Evolutionary conservation across 2,329 filamentous ascomycete genomes (phyloP).

Genomic region (Apiospora pterosperma): DNA sequence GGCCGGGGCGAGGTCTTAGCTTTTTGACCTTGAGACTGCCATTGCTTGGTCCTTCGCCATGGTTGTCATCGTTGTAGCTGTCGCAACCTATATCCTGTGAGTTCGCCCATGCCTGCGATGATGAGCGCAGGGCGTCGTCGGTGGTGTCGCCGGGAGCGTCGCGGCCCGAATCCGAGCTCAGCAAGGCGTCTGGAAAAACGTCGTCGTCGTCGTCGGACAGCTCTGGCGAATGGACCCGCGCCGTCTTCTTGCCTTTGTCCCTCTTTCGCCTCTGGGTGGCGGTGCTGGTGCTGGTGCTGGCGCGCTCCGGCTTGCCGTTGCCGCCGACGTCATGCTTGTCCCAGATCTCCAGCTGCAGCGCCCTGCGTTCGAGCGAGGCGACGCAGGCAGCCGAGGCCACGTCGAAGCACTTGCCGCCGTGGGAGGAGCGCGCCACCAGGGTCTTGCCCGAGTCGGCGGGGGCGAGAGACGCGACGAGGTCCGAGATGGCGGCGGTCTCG

Average conservation of each 20-base stretch:
- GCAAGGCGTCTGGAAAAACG: too few relatives aligned
- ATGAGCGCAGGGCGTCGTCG: neutral
- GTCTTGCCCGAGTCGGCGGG: slow-evolving; percentile 6
- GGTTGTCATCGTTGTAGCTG: neutral
- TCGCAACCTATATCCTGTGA: neutral
- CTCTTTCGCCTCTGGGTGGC: neutral
- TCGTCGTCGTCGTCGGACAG: neutral
- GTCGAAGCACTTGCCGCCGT: neutral
- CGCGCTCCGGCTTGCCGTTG: neutral
- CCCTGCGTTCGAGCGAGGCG: neutral
- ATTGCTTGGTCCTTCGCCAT: neutral
- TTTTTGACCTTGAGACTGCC: neutral
- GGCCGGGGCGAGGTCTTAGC: neutral
- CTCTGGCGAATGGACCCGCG: neutral
- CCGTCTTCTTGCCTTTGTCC: neutral
- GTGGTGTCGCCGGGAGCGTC: neutral
- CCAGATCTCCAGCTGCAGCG: neutral
- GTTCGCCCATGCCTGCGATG: neutral
- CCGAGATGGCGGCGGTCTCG: slow-evolving; percentile 10
- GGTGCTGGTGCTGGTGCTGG: neutral
- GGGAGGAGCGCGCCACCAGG: neutral
- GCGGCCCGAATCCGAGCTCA: too few relatives aligned
- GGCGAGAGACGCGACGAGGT: slow-evolving; percentile 16
- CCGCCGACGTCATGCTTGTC: neutral
- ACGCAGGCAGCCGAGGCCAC: neutral